Conservation (phyloP, 495 filamentous ascomycete genomes). For the Hypoxylon subgilvum region DNA sequence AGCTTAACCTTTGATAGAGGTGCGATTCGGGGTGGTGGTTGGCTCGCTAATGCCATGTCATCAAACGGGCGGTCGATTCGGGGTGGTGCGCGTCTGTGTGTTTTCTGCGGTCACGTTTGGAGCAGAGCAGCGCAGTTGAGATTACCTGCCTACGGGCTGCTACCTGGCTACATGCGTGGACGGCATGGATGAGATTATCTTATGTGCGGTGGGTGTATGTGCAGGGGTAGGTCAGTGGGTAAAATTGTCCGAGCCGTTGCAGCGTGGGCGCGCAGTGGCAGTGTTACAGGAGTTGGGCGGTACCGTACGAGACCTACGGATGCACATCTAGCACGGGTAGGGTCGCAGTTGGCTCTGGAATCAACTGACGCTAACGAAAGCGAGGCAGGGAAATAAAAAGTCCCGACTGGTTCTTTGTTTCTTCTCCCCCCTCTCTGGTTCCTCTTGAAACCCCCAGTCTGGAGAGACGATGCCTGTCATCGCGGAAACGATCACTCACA, state of each 20-base stretch:
- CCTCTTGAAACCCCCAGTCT: constrained; percentile 11
- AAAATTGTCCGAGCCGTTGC: constrained; percentile 43
- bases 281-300: constrained; percentile 29
- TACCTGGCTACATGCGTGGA: constrained; percentile 17
- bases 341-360: constrained; percentile 23
- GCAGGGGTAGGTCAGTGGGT: constrained; percentile 33
- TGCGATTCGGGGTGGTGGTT: constrained; percentile 27
- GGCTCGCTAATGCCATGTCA: constrained; percentile 28
- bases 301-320: constrained; percentile 32
- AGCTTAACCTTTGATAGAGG: constrained; percentile 30
- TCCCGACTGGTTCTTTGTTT: constrained; percentile 25
- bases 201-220: constrained; percentile 26
- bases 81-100: constrained; percentile 11
- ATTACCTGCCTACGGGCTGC: constrained; percentile 22
- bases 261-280: constrained; percentile 19
- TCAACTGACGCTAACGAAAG: constrained; percentile 25
- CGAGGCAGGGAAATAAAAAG: constrained; percentile 25
- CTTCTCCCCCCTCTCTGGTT: neutral
- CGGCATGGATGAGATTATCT: constrained; percentile 36
- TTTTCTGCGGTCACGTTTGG: constrained; percentile 8
- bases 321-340: constrained; percentile 23
- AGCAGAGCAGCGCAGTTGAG: constrained; percentile 28
- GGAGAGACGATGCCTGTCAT: constrained; percentile 25
- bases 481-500: constrained; percentile 30
- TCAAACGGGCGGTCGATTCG: constrained; percentile 6